Conservation (phyloP, 75 land plant species). For the Picea sitchensis region DNA sequence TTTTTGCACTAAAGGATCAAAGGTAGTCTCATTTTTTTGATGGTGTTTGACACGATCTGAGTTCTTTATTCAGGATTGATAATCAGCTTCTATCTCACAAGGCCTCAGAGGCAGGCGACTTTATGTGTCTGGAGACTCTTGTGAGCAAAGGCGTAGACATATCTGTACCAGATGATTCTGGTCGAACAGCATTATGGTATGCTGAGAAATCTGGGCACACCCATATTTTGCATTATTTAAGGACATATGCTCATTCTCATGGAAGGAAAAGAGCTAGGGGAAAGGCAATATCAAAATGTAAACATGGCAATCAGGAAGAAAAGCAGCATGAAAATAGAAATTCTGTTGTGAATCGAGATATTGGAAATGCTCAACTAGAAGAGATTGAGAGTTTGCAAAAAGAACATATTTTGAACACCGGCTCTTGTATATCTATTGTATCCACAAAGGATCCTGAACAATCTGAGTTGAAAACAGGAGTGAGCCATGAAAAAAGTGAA, state of each 20-base stretch:
- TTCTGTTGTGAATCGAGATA: background rate
- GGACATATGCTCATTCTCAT: background rate
- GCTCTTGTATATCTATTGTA: background rate
- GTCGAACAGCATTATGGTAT: constrained; percentile 10
- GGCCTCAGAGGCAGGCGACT: constrained; percentile 20
- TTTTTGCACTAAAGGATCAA: background rate
- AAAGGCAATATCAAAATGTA: constrained; percentile 18
- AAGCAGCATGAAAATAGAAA: background rate
- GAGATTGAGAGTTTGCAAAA: background rate
- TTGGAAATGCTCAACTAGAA: background rate
- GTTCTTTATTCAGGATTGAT: background rate
- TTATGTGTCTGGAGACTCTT: constrained; percentile 14
- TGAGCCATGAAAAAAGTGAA: background rate
- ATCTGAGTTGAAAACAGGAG: background rate
- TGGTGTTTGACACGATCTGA: too few relatives aligned
- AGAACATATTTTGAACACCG: background rate
- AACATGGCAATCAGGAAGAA: constrained; percentile 8
- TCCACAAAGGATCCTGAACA: background rate
- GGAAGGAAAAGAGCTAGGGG: constrained; percentile 18
- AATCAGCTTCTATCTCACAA: constrained; percentile 9
- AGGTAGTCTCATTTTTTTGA: too few relatives aligned
- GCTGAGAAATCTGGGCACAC: constrained; percentile 8
- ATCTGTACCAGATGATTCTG: constrained; percentile 9
- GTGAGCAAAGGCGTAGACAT: constrained; percentile 13
- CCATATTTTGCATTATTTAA: background rate